Percentiles rank a stretch among this genome's conserved stretches.
Conservation (phyloP, 1,139 yeast genomes). For the Debaryomyces robertsiae region DNA sequence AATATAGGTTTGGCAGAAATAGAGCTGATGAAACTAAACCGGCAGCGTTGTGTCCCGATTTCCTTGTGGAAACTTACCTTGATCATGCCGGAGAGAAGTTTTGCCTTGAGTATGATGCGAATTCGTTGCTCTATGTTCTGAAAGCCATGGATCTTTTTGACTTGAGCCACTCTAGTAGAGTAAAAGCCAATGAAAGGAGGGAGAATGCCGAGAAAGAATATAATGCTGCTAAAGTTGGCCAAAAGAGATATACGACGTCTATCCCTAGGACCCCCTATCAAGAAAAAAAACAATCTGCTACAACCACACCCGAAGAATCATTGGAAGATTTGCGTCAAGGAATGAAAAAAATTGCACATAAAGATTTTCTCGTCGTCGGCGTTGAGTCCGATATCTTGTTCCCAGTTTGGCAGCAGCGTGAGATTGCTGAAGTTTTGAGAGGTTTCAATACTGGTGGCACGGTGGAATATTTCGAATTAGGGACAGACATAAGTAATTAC, state of each 20-base stretch:
- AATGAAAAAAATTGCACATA: conserved; percentile 59
- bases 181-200: conserved; percentile 45
- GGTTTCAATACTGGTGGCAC: conserved; percentile 31
- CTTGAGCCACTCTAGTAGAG: conserved; percentile 56
- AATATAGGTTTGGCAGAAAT: conserved; percentile 83
- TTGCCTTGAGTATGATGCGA: conserved; percentile 88
- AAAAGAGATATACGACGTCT: conserved; percentile 26
- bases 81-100: conserved; percentile 96
- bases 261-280: conserved; percentile 59
- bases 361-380: conserved; percentile 77
- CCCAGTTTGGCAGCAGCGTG: conserved; percentile 95
- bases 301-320: conserved; percentile 53
- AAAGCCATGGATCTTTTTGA: conserved; percentile 96
- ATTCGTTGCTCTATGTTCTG: conserved; percentile 80
- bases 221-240: conserved; percentile 14
- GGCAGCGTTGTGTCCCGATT: conserved; percentile 93
- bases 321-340: conserved; percentile 66
- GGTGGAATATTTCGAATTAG: conserved; percentile 69
- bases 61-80: conserved; percentile 84
- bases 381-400: conserved; percentile 89
- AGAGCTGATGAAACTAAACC: conserved; percentile 77
- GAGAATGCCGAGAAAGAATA: conserved; percentile 34
- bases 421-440: conserved; percentile 64
- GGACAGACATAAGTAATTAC: conserved; percentile 72
- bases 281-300: conserved; percentile 45